Conservation (phyloP, 805 yeast genomes). For the Candida morakotiae region DNA sequence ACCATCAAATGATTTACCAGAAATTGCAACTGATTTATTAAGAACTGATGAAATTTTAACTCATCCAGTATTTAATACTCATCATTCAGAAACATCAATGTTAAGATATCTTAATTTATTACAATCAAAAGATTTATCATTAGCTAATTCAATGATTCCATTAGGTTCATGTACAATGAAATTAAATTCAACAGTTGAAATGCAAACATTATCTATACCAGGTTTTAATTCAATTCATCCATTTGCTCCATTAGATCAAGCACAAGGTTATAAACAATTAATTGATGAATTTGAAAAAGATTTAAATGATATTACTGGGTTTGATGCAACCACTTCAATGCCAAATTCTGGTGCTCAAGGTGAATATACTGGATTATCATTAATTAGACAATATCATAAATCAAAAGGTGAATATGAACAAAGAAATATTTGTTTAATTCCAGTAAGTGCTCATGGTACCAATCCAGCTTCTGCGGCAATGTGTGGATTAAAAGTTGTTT, state of each 20-base stretch:
- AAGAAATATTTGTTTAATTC: conserved; percentile 87
- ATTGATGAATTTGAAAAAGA: conserved; percentile 77
- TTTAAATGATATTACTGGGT: conserved; percentile 88
- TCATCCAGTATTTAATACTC: conserved; percentile 75
- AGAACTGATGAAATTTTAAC: conserved; percentile 61
- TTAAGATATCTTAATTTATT: conserved; percentile 82
- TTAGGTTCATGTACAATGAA: conserved; percentile 98
- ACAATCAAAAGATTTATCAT: conserved; percentile 82
- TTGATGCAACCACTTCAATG: conserved; percentile 84
- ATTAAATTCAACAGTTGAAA: conserved; percentile 89
- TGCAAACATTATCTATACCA: conserved; percentile 93
- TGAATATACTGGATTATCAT: conserved; percentile 90
- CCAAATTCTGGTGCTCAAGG: conserved; percentile 99
- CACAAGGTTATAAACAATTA: conserved; percentile 77
- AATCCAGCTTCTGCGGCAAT: conserved; percentile 98
- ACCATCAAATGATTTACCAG: conserved; percentile 37
- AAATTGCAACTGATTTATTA: conserved; percentile 43
- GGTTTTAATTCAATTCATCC: conserved; percentile 89
- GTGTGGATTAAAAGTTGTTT: conserved; percentile 91
- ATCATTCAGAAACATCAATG: conserved; percentile 95
- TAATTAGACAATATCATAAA: conserved; percentile 73
- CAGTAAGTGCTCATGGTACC: conserved; percentile 97
- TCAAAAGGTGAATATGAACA: conserved; percentile 60
- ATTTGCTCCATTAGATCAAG: conserved; percentile 85
- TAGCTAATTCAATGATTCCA: conserved; percentile 96